Evolutionary conservation across 1,139 yeast genomes (phyloP).

Genomic region (Saccharomycopsis phalli): DNA sequence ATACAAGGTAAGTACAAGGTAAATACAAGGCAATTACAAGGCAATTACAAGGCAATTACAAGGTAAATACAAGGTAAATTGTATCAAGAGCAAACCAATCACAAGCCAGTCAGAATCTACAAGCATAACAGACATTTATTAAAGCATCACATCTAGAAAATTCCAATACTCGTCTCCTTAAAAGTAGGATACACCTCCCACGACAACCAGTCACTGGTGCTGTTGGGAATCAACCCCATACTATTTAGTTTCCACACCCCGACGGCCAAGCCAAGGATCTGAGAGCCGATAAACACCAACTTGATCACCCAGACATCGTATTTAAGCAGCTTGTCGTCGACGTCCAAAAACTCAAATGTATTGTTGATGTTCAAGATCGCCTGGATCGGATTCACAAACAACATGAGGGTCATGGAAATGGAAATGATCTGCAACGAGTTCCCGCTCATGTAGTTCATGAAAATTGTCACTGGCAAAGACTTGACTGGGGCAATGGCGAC

Average conservation of each 20-base stretch:
- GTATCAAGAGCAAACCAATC: no score
- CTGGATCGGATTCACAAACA: constrained; percentile 68
- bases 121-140: neutral
- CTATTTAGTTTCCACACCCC: constrained; percentile 79
- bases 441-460: constrained; percentile 94
- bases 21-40: no score
- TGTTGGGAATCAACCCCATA: constrained; percentile 90
- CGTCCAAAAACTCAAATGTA: constrained; percentile 34
- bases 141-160: no score
- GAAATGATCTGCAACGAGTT: constrained; percentile 84
- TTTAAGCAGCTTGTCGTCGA: constrained; percentile 28
- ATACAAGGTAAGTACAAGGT: no score
- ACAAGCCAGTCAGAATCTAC: no score
- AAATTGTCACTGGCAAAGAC: constrained; percentile 74
- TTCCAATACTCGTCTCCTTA: constrained; percentile 10
- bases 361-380: constrained; percentile 54
- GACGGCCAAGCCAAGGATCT: constrained; percentile 54
- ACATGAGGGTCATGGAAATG: constrained; percentile 81
- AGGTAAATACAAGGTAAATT: no score
- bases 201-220: constrained; percentile 83
- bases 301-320: constrained; percentile 40
- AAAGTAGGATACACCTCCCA: constrained; percentile 44
- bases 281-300: constrained; percentile 46
- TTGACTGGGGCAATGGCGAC: constrained; percentile 79
- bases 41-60: no score